These are phyloP conservation scores for Dryas integrifolia DNA, from an alignment of 331 rosid genomes.

Conservation along the genomic window DNA sequence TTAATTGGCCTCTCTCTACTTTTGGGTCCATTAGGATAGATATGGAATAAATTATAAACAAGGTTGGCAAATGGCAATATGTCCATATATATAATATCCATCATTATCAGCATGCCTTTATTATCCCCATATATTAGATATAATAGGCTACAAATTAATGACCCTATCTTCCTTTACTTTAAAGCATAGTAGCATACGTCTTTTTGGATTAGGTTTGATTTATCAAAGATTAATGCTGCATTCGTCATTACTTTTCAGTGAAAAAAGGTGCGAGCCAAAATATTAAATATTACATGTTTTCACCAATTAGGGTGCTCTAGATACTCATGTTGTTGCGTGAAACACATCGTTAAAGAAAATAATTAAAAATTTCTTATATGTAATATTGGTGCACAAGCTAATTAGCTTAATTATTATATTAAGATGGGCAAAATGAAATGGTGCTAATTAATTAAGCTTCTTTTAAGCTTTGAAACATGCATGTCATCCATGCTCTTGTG, in stretches of 20 bases:
- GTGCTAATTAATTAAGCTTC: no score
- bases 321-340: slow-evolving; percentile 2
- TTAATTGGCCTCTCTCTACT: neutral
- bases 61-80: slow-evolving; percentile 12
- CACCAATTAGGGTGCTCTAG: neutral
- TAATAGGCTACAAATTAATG: slow-evolving; percentile 18
- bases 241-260: slow-evolving; percentile 44
- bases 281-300: neutral
- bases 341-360: neutral
- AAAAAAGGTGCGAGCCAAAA: slow-evolving; percentile 17
- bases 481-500: no score
- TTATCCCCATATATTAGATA: slow-evolving; percentile 11
- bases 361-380: no score
- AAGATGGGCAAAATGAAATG: no score
- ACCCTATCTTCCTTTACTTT: slow-evolving; percentile 29
- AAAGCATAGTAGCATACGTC: slow-evolving; percentile 31
- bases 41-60: slow-evolving; percentile 9
- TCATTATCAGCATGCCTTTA: slow-evolving; percentile 43
- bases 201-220: slow-evolving; percentile 41
- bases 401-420: no score
- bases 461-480: no score
- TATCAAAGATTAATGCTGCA: slow-evolving; percentile 13
- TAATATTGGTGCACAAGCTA: no score
- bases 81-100: slow-evolving; percentile 19
- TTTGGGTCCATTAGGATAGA: slow-evolving; percentile 4